Conservation (phyloP, 192 early-diverging fungal genomes). For the Phycomyces nitens region DNA sequence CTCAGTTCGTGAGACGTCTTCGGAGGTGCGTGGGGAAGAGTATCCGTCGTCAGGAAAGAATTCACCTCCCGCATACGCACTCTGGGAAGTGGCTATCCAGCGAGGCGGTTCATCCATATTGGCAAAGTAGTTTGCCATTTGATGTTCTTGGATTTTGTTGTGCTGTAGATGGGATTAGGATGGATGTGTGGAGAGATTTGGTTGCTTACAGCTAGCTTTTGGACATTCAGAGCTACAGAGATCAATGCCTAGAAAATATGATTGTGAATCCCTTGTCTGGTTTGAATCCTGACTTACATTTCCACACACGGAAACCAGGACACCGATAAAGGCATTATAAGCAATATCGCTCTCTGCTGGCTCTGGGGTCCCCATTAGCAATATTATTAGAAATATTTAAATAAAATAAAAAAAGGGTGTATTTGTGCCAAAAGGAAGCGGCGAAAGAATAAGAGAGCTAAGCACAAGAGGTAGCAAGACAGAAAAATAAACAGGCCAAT, state of each 20-base stretch:
- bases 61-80: slow-evolving; percentile 5
- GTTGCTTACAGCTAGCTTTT: slow-evolving; percentile 56
- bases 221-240: slow-evolving; percentile 67
- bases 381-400: neutral
- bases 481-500: neutral
- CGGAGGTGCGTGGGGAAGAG: slow-evolving; percentile 29
- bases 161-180: slow-evolving; percentile 10
- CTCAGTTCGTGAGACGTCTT: slow-evolving; percentile 16
- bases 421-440: slow-evolving; percentile 9
- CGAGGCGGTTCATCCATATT: slow-evolving; percentile 27
- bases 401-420: neutral
- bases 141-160: slow-evolving; percentile 29
- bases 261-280: no score
- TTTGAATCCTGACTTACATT: slow-evolving; percentile 43
- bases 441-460: slow-evolving; percentile 11
- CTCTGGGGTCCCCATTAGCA: slow-evolving; percentile 1
- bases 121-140: slow-evolving; percentile 30
- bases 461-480: no score
- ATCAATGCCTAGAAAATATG: slow-evolving; percentile 68
- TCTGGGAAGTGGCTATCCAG: slow-evolving; percentile 20
- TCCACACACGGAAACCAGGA: slow-evolving; percentile 58
- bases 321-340: slow-evolving; percentile 57
- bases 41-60: slow-evolving; percentile 42
- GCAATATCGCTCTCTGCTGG: slow-evolving; percentile 19
- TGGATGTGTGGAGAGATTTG: neutral